Evolutionary conservation across 208 protist species (phyloP), one percentile per base, ranked within the genome.

Genomic region (Acanthamoeba lenticulata): DNA sequence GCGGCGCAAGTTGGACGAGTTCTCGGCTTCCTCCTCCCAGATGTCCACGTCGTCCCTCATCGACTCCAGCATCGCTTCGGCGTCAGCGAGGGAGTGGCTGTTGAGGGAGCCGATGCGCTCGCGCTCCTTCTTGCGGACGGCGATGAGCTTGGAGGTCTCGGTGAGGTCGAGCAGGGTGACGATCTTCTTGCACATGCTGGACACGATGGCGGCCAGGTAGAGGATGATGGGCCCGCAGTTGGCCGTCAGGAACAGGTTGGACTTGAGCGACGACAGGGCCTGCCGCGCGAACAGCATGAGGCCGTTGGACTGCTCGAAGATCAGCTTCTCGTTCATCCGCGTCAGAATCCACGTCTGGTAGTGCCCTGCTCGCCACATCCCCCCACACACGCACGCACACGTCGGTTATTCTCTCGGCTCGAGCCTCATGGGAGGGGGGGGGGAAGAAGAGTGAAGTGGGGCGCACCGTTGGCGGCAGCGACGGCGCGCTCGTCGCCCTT

Each of bases 41-140:
- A 92, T 92, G 62, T 92, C 57, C 6, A 92, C 57, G n/a, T 92
- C 57, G n/a, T 92, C 86, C n/a, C 62, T 4, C 86, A 92, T 65
- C 34, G 36, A 45, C 21, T 74, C 57, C 57, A 92, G 57, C 86
- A 92, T 74, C 36, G 32, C 44, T 19, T 74, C 55, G 4, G 86
- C 57, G 44, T 65, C 72, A 19, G 38, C 38, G 34, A 49, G 13
- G 40, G 38, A 49, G 38, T 83, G 36, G 52, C 55, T 24, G 55
- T 27, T 6, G 3, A 34, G 45, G 36, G 44, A 36, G 62, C 34
- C 38, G n/a, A 5, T 5, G 7, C 32, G 21, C 34, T n/a, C n/a
- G n/a, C n/a, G n/a, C n/a, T n/a, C n/a, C n/a, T 45, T 93, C 57
- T 74, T 49, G 15, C 44, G 21, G 36, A 36, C 21, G 19, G 4